Evolutionary conservation across 129 eudicot genomes (phyloP).

Genomic region (Tagetes erecta): DNA sequence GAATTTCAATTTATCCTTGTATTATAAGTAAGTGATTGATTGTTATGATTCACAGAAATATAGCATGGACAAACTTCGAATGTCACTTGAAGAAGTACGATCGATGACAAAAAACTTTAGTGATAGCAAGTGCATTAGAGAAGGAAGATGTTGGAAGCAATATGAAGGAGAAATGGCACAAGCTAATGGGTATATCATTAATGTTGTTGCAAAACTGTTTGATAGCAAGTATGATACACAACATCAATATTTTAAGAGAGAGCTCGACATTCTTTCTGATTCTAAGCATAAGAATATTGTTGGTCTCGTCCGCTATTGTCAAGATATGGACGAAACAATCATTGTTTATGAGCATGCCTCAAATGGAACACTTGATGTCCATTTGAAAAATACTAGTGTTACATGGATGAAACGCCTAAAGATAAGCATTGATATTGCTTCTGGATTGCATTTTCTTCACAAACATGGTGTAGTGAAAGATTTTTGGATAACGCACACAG

Average conservation of each 20-base stretch:
- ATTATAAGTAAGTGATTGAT: background rate
- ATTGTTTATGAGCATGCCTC: background rate
- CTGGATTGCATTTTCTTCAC: background rate
- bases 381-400: background rate
- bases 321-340: background rate
- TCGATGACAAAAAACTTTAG: slow-evolving; percentile 6
- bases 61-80: background rate
- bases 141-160: slow-evolving; percentile 16
- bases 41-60: background rate
- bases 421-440: slow-evolving; percentile 9
- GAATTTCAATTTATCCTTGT: background rate
- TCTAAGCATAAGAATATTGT: background rate
- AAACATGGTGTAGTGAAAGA: background rate
- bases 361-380: background rate
- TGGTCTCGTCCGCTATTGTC: background rate
- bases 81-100: background rate
- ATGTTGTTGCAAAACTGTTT: background rate
- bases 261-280: background rate
- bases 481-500: background rate
- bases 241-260: background rate
- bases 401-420: slow-evolving; percentile 12
- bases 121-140: background rate
- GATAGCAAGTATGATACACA: background rate
- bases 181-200: background rate
- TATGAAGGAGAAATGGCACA: background rate